phyloP scores from a whole-genome alignment of 768 basidiomycete genomes.

The Epithele typhae region DNA sequence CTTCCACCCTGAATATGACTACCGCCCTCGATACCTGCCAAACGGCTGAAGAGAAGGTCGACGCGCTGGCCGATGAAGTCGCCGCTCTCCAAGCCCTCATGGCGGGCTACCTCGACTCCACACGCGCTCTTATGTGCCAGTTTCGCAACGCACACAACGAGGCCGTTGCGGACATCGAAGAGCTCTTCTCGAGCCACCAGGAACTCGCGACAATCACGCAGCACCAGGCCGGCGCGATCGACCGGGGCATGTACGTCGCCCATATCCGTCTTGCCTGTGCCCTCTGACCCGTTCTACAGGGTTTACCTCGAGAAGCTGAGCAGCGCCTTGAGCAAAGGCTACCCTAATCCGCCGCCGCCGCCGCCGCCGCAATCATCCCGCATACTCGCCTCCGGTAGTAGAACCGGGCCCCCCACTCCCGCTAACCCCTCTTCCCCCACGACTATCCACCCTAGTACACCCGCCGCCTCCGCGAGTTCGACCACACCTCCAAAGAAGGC shows the following conservation, averaged over 20 bases:
- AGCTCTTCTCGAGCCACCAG: too few relatives aligned
- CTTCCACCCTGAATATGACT: background rate
- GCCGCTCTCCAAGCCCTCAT: conserved; percentile 8
- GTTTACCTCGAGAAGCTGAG: background rate
- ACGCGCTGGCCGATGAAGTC: conserved; percentile 10
- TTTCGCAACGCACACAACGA: conserved; percentile 4
- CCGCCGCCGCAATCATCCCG: too few relatives aligned
- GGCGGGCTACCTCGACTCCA: conserved; percentile 10
- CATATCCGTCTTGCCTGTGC: background rate
- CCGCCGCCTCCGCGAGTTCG: too few relatives aligned
- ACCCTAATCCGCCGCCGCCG: too few relatives aligned
- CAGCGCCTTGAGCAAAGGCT: too few relatives aligned
- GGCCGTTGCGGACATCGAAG: background rate
- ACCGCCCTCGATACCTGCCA: conserved; percentile 1
- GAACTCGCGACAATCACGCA: background rate
- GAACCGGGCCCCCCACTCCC: too few relatives aligned
- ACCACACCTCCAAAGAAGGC: too few relatives aligned
- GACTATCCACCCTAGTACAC: too few relatives aligned
- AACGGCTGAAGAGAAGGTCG: conserved; percentile 11
- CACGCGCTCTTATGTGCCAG: conserved; percentile 1
- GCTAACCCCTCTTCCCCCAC: too few relatives aligned
- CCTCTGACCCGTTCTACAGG: background rate
- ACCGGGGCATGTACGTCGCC: background rate
- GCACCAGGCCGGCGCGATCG: background rate
- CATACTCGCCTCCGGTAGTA: too few relatives aligned